phyloP scores from a whole-genome alignment of 768 basidiomycete species.

The Trametes cinnabarina region DNA sequence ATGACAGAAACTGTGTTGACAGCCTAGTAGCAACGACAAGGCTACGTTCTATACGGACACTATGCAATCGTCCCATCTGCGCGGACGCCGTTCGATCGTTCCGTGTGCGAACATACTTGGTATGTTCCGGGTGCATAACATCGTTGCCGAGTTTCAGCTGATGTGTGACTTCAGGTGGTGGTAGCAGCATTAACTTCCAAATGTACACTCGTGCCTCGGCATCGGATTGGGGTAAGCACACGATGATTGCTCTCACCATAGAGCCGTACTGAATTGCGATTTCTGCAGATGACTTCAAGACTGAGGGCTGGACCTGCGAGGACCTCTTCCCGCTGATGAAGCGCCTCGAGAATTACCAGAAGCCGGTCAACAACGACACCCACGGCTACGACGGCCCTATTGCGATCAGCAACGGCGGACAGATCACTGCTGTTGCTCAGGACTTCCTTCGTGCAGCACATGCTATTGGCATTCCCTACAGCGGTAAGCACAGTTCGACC shows the following conservation, averaged over 20 bases:
- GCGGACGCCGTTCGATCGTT: constrained; percentile 65
- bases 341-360: constrained; percentile 75
- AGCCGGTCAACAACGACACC: constrained; percentile 61
- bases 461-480: constrained; percentile 60
- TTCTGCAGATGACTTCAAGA: constrained; percentile 66
- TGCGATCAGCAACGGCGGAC: constrained; percentile 68
- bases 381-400: constrained; percentile 77
- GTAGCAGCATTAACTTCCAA: constrained; percentile 69
- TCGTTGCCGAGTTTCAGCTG: not conserved
- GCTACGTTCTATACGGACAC: constrained; percentile 71
- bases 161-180: constrained; percentile 20
- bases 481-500: constrained; percentile 42
- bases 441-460: constrained; percentile 68
- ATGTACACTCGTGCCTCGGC: constrained; percentile 74
- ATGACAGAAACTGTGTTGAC: not conserved
- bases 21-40: constrained; percentile 56
- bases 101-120: constrained; percentile 58
- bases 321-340: constrained; percentile 74
- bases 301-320: constrained; percentile 63
- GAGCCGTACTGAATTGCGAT: not conserved
- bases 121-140: not conserved
- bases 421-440: constrained; percentile 60
- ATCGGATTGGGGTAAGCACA: constrained; percentile 62
- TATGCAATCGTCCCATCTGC: constrained; percentile 52
- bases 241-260: not conserved